Evolutionary conservation across 164 flowering plant species (phyloP).

Genomic region (Taxillus chinensis): DNA sequence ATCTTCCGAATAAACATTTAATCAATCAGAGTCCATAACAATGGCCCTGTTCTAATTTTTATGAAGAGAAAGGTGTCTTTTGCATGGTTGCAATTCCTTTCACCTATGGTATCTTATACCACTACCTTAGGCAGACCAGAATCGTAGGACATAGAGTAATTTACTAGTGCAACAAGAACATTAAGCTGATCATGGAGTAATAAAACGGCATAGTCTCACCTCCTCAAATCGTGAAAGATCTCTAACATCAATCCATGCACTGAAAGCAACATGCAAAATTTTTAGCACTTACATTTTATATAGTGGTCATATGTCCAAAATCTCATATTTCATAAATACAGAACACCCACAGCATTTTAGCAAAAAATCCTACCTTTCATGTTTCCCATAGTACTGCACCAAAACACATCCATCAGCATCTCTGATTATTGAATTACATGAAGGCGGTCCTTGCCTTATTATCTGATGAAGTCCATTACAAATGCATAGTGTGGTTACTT

Average conservation of each 20-base stretch:
- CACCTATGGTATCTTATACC: too few relatives aligned
- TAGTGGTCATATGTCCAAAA: background rate
- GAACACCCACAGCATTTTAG: background rate
- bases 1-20: too few relatives aligned
- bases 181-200: too few relatives aligned
- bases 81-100: too few relatives aligned
- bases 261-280: constrained; percentile 6
- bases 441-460: constrained; percentile 14
- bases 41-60: too few relatives aligned
- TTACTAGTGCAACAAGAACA: too few relatives aligned
- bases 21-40: too few relatives aligned
- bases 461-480: constrained; percentile 10
- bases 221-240: constrained; percentile 26
- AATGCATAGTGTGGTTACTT: too few relatives aligned
- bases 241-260: constrained; percentile 27
- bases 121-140: too few relatives aligned
- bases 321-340: background rate
- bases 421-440: constrained; percentile 4
- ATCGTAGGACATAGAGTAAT: too few relatives aligned
- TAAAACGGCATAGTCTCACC: constrained; percentile 13
- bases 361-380: constrained; percentile 10
- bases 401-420: constrained; percentile 15
- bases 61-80: too few relatives aligned
- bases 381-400: constrained; percentile 21
- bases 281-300: background rate